Conservation (phyloP, 1,139 yeast genomes). For the Blastobotrys petasosporus region DNA sequence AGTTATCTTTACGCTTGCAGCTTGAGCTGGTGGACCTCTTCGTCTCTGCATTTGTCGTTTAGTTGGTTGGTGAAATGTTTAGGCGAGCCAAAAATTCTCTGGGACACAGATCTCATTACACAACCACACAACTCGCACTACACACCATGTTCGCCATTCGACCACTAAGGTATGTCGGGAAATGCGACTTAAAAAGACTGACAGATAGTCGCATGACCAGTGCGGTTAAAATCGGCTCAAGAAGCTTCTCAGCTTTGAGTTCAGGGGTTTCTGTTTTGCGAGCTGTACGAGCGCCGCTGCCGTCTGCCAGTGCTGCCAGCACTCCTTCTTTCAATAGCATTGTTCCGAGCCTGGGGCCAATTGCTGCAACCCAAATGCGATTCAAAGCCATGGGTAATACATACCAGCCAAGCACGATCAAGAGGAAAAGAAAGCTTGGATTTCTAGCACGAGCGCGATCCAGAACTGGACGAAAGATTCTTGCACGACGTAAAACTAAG, state of each 20-base stretch:
- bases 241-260: slow-evolving; percentile 2
- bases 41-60: slow-evolving; percentile 13
- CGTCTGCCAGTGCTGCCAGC: slow-evolving; percentile 2
- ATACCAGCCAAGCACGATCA: slow-evolving; percentile 86
- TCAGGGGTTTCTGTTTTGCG: slow-evolving; percentile 1
- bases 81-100: slow-evolving; percentile 2
- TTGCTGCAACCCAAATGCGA: slow-evolving; percentile 36
- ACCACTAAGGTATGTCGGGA: neutral
- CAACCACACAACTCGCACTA: neutral
- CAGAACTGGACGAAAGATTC: slow-evolving; percentile 72
- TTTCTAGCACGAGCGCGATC: slow-evolving; percentile 81
- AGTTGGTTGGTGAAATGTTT: neutral
- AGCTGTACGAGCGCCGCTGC: slow-evolving; percentile 6
- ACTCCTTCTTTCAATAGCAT: slow-evolving; percentile 18
- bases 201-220: neutral
- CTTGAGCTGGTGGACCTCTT: slow-evolving; percentile 21
- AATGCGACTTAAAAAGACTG: neutral
- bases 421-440: slow-evolving; percentile 86
- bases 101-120: neutral
- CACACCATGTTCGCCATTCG: neutral
- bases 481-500: slow-evolving; percentile 74
- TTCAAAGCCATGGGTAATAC: slow-evolving; percentile 91
- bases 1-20: slow-evolving; percentile 28
- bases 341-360: slow-evolving; percentile 10
- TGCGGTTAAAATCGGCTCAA: too few relatives aligned